Evolutionary conservation across 2,329 filamentous ascomycete species (phyloP), one percentile per base, ranked within the genome.

Genomic region (Paecilomyces variotii): DNA sequence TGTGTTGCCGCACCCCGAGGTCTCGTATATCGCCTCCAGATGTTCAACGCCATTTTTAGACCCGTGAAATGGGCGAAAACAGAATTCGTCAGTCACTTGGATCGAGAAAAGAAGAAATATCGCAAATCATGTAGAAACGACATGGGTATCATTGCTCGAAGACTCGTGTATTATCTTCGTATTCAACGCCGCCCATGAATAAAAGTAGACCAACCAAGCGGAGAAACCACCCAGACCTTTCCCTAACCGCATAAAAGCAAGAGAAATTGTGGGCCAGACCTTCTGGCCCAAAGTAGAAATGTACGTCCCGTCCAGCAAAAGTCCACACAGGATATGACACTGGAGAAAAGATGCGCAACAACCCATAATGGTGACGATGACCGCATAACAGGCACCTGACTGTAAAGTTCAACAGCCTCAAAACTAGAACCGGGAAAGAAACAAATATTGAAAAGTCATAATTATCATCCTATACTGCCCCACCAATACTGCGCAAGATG

Each of bases 101-200:
- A 55, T 39, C 58, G 60, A 59, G 60, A 58, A 63, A 62, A 60
- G 39, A 49, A 28, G 11, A 54, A 49, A 27, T 55, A 28, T 3
- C 54, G 52, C 32, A 53, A 56, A 56, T 32, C 30, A 57, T 59
- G 64, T 69, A 19, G 71, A 59, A 64, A 57, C 60, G 55, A 70
- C 66, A 71, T 56, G 68, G 70, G 70, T 73, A 74, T 74, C 70
- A 72, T 74, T 74, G 71, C 65, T 64, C 70, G 70, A 69, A 67
- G 68, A 74, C 66, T 72, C 72, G 72, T 75, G 60, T 75, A 74
- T 74, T 67, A 68, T 74, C 72, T 60, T 72, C 72, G 65, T 65
- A 67, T 62, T 63, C 70, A 73, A 73, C 69, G 39, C 39, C 64
- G 67, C 72, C 69, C 58, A 35, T 27, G 55, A 62, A 63, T 54